Base-by-base conservation (phyloP, 805 yeast species). In the Metschnikowia henanensis region DNA sequence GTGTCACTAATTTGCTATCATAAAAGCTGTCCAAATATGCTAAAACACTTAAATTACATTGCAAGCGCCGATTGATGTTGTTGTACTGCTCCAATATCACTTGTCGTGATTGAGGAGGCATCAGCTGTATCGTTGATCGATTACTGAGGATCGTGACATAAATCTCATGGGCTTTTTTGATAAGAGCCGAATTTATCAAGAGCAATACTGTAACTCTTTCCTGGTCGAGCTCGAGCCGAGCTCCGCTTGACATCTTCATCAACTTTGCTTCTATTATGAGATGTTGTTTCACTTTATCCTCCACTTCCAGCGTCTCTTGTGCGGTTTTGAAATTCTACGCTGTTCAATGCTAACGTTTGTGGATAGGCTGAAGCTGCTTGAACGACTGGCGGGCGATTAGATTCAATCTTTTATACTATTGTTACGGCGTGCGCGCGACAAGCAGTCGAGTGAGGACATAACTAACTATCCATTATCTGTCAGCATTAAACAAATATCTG, bases 151-250 rank as follows among this genome's bases (percentile, higher is more conserved):
- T 51, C 26, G 60, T 62, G 25, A 60, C 62, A 44, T 71, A 67
- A 21, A 71, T 56, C 35, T 57, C 57, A 22, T 69, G 59, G 2
- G 74, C 68, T 41, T 68, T 66, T 49, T 69, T 69, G 61, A 72
- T 64, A 26, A 72, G 66, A 47, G 65, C 72, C 5, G 76, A 59
- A 51, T 72, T 72, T 32, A 72, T 69, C 37, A 71, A 59, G 22
- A 72, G 55, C 23, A 72, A 62, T 28, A 71, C 69, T 5, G 74
- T 67, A 21, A 68, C 76, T 17, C 76, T 50, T 36, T 71, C 75
- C 39, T 71, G 59, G 48, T 72, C 72, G 18, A 64, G 49, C 31
- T 55, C 65, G 20, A 64, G 23, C 21, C 39, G 46, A 28, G 53
- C 45, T 18, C 47, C 39, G 12, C 46, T 48, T n/a, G 52, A 38